These are phyloP conservation scores for Phytophthora podocarpi DNA, from an alignment of 352 stramenopile genomes.

Conservation along the genomic window DNA sequence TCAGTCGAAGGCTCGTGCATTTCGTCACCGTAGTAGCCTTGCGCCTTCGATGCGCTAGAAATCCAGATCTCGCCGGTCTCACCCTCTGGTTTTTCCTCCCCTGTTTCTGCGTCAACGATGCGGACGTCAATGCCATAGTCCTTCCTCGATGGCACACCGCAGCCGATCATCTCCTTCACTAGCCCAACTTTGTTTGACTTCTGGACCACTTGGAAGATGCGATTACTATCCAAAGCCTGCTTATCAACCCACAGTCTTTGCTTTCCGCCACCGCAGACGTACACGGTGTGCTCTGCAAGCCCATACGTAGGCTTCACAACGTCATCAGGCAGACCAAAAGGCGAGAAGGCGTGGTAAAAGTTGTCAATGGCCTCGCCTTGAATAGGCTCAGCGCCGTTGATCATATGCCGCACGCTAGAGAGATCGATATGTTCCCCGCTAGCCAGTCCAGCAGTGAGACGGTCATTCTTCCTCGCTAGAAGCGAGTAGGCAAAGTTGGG, in stretches of 20 bases:
- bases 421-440: conserved; percentile 83
- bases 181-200: conserved; percentile 11
- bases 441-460: conserved; percentile 32
- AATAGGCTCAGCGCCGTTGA: conserved; percentile 99
- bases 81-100: conserved; percentile 46
- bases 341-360: conserved; percentile 91
- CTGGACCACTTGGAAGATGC: conserved; percentile 48
- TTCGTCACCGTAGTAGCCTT: conserved; percentile 91
- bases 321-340: conserved; percentile 80
- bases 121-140: conserved; percentile 92
- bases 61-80: conserved; percentile 91
- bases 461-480: conserved; percentile 93
- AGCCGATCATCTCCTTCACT: conserved; percentile 92
- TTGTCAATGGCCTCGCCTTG: conserved; percentile 83
- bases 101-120: conserved; percentile 92
- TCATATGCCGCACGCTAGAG: conserved; percentile 94
- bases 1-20: conserved; percentile 82
- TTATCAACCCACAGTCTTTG: conserved; percentile 92
- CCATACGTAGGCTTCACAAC: conserved; percentile 98
- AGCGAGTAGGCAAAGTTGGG: conserved; percentile 99
- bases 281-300: conserved; percentile 99
- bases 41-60: conserved; percentile 89
- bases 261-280: conserved; percentile 94
- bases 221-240: conserved; percentile 84
- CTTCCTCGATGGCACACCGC: conserved; percentile 85